Percentiles rank a stretch among this genome's conserved stretches.
These are phyloP conservation scores for Chimonanthus praecox DNA, from an alignment of 164 flowering plant species.

Conservation along the genomic window DNA sequence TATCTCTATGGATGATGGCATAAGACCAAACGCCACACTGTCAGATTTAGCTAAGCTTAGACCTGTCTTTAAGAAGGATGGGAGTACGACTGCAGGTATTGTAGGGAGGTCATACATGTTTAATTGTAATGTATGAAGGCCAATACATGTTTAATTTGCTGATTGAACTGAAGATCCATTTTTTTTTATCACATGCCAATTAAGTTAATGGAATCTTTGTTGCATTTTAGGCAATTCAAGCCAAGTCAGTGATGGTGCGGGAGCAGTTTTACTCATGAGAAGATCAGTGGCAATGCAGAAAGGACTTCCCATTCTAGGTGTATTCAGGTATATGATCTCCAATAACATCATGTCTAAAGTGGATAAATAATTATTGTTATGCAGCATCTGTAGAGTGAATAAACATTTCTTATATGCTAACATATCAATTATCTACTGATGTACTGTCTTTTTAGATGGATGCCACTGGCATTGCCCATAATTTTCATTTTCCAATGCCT, in stretches of 20 bases:
- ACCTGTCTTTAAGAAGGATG: constrained; percentile 86
- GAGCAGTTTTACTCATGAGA: constrained; percentile 94
- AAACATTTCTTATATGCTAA: background rate
- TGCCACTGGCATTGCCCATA: background rate
- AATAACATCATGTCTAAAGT: no score
- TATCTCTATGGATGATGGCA: constrained; percentile 88
- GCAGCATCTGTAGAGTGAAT: background rate
- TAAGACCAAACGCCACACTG: constrained; percentile 58
- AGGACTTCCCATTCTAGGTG: constrained; percentile 91
- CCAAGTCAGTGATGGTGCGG: constrained; percentile 99
- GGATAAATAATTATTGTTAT: no score
- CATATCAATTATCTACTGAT: no score
- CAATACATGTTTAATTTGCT: background rate
- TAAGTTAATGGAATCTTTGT: background rate
- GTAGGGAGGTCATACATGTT: background rate
- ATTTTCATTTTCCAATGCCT: background rate
- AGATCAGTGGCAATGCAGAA: constrained; percentile 79
- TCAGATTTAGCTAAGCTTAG: constrained; percentile 68
- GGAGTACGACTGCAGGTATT: constrained; percentile 93
- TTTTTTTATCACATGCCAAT: background rate
- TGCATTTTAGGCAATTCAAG: constrained; percentile 73
- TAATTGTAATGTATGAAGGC: constrained; percentile 29
- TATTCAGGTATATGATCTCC: constrained; percentile 58
- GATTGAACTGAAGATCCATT: background rate
- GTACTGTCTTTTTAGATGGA: background rate